Percentiles rank a stretch among this genome's conserved stretches.
Evolutionary conservation across 2,329 filamentous ascomycete genomes (phyloP).

Genomic region (Tolypocladium endophyticum): DNA sequence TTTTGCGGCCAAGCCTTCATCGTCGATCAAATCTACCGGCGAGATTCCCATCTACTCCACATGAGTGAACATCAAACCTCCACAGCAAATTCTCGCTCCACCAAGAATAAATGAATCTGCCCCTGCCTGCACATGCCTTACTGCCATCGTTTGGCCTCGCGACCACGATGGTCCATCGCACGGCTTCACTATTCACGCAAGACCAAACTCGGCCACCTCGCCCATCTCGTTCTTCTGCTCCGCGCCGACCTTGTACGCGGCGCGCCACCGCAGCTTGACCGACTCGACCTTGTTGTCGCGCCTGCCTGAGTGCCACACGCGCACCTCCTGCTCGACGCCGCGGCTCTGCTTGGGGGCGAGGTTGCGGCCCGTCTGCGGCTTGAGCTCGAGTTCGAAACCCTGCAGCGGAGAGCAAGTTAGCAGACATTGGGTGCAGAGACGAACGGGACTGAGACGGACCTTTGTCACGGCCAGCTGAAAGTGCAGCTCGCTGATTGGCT

Average conservation of each 20-base stretch:
- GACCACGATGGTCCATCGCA: neutral
- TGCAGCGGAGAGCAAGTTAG: conserved; percentile 20
- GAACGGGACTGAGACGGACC: conserved; percentile 34
- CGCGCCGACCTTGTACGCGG: conserved; percentile 62
- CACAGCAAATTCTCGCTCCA: neutral
- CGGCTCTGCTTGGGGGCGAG: conserved; percentile 61
- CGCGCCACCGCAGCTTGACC: conserved; percentile 87
- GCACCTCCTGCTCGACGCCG: conserved; percentile 74
- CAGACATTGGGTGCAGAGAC: neutral
- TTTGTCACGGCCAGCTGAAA: conserved; percentile 92
- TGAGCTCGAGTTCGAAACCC: conserved; percentile 72
- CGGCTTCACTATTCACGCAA: conserved; percentile 39
- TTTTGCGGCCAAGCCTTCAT: neutral
- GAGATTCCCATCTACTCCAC: neutral
- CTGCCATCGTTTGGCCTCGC: neutral
- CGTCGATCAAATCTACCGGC: neutral
- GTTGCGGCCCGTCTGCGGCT: conserved; percentile 73
- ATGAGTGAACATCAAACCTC: neutral
- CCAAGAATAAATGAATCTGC: neutral
- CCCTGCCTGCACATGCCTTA: neutral
- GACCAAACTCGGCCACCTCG: conserved; percentile 67
- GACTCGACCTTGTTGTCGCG: conserved; percentile 55
- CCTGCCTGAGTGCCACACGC: conserved; percentile 64
- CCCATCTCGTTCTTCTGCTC: conserved; percentile 70
- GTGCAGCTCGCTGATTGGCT: conserved; percentile 67